A percentile compares a stretch with the other conserved stretches of the same genome.
Conservation (phyloP, 2,329 filamentous ascomycete species). For the Madurella mycetomatis region DNA sequence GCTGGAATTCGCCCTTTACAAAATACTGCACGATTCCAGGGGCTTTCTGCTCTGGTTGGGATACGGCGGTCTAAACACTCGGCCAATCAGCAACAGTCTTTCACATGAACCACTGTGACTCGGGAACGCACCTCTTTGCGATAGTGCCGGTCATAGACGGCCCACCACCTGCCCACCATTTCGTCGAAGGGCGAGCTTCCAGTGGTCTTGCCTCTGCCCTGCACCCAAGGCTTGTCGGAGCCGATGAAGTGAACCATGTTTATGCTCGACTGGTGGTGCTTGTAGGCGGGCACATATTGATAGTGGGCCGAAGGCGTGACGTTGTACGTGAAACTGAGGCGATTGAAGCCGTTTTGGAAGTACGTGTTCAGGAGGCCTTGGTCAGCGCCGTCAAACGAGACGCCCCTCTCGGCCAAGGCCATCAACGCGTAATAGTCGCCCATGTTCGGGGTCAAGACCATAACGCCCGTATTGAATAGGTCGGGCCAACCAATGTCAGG, state of each 20-base stretch:
- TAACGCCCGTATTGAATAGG: conserved; percentile 95
- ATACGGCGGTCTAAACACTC: background rate
- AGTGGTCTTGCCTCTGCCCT: conserved; percentile 52
- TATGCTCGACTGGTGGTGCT: conserved; percentile 86
- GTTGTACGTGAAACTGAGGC: conserved; percentile 93
- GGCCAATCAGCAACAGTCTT: conserved; percentile 3
- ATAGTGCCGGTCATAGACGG: conserved; percentile 87
- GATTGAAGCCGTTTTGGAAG: conserved; percentile 77
- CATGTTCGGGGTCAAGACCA: conserved; percentile 83
- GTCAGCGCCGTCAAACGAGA: conserved; percentile 95
- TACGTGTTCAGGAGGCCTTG: conserved; percentile 95
- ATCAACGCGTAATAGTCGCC: conserved; percentile 82
- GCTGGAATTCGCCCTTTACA: conserved; percentile 51
- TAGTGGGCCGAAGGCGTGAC: conserved; percentile 95
- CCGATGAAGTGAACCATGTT: conserved; percentile 95
- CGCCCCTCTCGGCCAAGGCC: conserved; percentile 77
- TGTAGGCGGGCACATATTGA: conserved; percentile 93
- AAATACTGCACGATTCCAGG: conserved; percentile 47
- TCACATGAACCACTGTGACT: conserved; percentile 1
- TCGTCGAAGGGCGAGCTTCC: conserved; percentile 69
- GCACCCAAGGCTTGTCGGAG: conserved; percentile 79
- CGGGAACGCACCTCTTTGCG: conserved; percentile 44
- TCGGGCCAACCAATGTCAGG: conserved; percentile 98
- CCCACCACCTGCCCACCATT: conserved; percentile 87
- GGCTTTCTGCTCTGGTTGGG: conserved; percentile 15